Evolutionary conservation across 108 stramenopile genomes (phyloP), one percentile per base, ranked within the genome.

Genomic region (Nitzschia palea): DNA sequence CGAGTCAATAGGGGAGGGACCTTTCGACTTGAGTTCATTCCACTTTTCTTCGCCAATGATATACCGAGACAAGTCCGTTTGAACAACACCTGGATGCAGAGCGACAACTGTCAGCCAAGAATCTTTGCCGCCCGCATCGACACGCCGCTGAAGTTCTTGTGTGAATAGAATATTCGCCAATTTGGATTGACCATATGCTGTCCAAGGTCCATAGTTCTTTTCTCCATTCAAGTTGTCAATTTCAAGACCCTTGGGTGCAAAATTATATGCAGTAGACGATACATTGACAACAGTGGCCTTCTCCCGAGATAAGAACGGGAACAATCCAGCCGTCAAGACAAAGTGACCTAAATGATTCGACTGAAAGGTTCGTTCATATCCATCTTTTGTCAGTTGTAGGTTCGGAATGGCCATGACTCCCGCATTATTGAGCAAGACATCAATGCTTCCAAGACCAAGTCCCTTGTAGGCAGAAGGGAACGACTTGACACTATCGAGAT

Each of bases 311-410:
- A 95, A 58, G 43, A 53, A 54, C 18, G 86, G 85, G 23, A 85
- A 62, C 9, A 96, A 51, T 44, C 48, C 42, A 2, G 86, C 86
- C 0, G 90, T 92, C 35, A 93, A 65, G 5, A 76, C 80, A 75
- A 91, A 96, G 66, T 96, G 95, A 32, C 95, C 91, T 3, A 96
- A 74, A 69, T 93, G 90, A 75, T 93, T 93, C 18, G 82, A 82
- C 53, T 86, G 88, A 48, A 96, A 86, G 18, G 87, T 87, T 31
- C 79, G 58, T 68, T 96, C 95, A 59, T 76, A 87, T 8, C 92
- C 92, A 73, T 96, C 95, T 31, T 79, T 73, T 40, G 93, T 93
- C 4, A 87, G 12, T 55, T 86, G 69, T 26, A 54, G 65, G 15
- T 77, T 57, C 10, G 89, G 93, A 56, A 94, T 77, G 27, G 91